Conservation (phyloP, 2,329 filamentous ascomycete species). For the Coniochaeta ligniaria region DNA sequence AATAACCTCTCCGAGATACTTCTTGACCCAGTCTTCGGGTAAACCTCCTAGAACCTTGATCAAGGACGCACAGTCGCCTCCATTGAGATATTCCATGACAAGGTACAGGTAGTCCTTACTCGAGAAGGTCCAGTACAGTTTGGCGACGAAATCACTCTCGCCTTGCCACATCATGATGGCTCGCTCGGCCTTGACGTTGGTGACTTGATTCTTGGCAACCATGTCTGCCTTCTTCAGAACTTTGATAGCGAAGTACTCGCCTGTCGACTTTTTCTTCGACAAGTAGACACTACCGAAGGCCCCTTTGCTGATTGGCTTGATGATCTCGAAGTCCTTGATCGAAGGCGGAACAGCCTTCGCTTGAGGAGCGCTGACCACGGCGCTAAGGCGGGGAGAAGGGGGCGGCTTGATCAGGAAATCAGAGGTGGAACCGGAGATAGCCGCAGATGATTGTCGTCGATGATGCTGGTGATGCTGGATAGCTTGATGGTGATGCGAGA, state of each 20-base stretch:
- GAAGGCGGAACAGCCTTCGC: conserved; percentile 86
- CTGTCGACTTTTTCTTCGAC: conserved; percentile 97
- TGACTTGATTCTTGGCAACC: conserved; percentile 99
- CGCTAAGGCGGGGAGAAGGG: conserved; percentile 73
- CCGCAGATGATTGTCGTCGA: conserved; percentile 74
- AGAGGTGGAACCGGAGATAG: conserved; percentile 51
- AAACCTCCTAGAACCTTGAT: conserved; percentile 91
- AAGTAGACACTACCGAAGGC: conserved; percentile 97
- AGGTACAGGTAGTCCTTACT: conserved; percentile 98
- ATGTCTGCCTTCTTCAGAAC: conserved; percentile 99
- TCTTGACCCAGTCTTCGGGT: conserved; percentile 96
- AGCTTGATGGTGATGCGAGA: conserved; percentile 24
- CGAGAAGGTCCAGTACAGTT: conserved; percentile 98
- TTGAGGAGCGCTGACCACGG: conserved; percentile 71
- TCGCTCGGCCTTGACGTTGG: conserved; percentile 95
- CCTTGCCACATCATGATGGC: conserved; percentile 99
- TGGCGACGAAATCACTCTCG: conserved; percentile 97
- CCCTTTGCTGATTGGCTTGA: conserved; percentile 98
- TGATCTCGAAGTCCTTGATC: conserved; percentile 98
- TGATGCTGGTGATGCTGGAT: conserved; percentile 48
- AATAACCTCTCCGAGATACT: conserved; percentile 92
- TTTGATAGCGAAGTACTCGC: conserved; percentile 98
- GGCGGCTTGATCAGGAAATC: conserved; percentile 59
- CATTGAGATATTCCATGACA: conserved; percentile 98
- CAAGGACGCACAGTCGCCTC: conserved; percentile 91